Evolutionary conservation across 139 green algal species (phyloP), one percentile per base, ranked within the genome.

Genomic region (Picochlorum sp.): DNA sequence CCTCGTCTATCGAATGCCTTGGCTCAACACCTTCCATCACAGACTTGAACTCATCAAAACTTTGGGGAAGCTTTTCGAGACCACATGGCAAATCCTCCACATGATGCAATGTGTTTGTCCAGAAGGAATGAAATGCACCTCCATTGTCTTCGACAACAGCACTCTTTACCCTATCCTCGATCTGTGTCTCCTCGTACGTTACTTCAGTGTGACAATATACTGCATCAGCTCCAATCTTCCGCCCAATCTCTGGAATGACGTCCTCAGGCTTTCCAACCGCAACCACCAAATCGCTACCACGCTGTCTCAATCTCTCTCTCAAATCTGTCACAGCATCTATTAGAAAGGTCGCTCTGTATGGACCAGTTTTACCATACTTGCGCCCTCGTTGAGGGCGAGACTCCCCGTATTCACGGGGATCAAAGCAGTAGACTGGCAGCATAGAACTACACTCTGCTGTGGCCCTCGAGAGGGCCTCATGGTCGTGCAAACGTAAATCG

Each of bases 171-270:
- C 45, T 51, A 3, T 24, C 49, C 69, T 93, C 85, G 21, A 82
- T 65, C 44, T 59, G 47, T 13, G 58, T 54, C 51, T 94, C 86
- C 65, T 91, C 84, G 18, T 58, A 69, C 3, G 86, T 89, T 18
- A 85, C 86, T 69, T 92, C 86, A 6, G 62, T 51, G 56, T 92
- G 85, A 60, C 75, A 83, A 64, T 82, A 90, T 44, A 94, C 77
- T 0, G 61, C 50, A 20, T 21, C 50, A 4, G 66, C 66, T 15
- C 60, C 60, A 13, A 71, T 55, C 18, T 47, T 34, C 6, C 59
- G 37, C 41, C 49, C 65, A 49, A 77, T 59, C 58, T 65, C 59
- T 6, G 51, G 20, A 18, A 64, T 41, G 28, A 78, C 66, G 60
- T 88, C 81, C 54, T 87, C 81, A 1, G 81, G 81, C 63, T 66